Evolutionary conservation across 495 filamentous ascomycete species (phyloP).

Genomic region (Penicillium verhagenii): DNA sequence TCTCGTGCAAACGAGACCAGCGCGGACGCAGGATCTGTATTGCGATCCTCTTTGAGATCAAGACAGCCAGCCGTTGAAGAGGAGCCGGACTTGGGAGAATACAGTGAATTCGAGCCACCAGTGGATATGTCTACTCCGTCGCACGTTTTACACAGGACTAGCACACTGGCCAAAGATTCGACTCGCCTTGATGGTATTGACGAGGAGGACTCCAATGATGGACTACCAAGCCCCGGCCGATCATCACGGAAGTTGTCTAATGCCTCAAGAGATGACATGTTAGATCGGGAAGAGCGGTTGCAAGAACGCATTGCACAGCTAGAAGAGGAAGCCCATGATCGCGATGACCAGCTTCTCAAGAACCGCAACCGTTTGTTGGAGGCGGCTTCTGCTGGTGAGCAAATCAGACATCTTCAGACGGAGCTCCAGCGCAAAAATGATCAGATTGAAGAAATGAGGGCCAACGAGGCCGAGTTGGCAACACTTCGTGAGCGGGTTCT

Average conservation of each 20-base stretch:
- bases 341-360: constrained; percentile 40
- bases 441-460: constrained; percentile 32
- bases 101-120: constrained; percentile 48
- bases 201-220: constrained; percentile 37
- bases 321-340: constrained; percentile 31
- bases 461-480: constrained; percentile 21
- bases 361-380: constrained; percentile 35
- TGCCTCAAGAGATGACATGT: constrained; percentile 8
- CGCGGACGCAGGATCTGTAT: constrained; percentile 12
- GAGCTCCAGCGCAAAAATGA: constrained; percentile 38
- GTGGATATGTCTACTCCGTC: constrained; percentile 51
- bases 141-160: constrained; percentile 37
- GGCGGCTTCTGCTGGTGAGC: constrained; percentile 38
- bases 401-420: constrained; percentile 38
- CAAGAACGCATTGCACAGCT: constrained; percentile 38
- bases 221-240: constrained; percentile 22
- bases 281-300: constrained; percentile 27
- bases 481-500: constrained; percentile 35
- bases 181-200: constrained; percentile 43
- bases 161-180: constrained; percentile 29
- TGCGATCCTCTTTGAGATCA: constrained; percentile 16
- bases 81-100: constrained; percentile 36
- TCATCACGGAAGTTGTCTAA: constrained; percentile 28
- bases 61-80: constrained; percentile 36
- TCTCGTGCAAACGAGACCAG: constrained; percentile 14